Evolutionary conservation across 345 rosid genomes (phyloP).

Genomic region (Theobroma cacao): DNA sequence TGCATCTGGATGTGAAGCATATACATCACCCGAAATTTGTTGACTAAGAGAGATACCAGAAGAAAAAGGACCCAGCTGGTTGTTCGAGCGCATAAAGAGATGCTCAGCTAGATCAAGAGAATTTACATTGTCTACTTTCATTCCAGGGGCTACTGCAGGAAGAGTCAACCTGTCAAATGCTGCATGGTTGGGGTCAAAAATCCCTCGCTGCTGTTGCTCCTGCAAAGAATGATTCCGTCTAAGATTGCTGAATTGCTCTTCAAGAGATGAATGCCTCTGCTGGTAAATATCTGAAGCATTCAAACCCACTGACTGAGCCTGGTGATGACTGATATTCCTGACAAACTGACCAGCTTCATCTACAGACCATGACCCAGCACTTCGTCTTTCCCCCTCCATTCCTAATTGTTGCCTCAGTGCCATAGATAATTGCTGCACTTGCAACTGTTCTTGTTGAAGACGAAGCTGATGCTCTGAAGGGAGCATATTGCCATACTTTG

Average conservation of each 20-base stretch:
- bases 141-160: constrained; percentile 19
- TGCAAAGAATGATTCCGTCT: constrained; percentile 24
- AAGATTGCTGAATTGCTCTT: constrained; percentile 26
- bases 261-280: constrained; percentile 25
- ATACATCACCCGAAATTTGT: constrained; percentile 20
- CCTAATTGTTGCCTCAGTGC: constrained; percentile 33
- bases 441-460: constrained; percentile 35
- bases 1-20: constrained; percentile 26
- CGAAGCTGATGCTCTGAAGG: constrained; percentile 33
- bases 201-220: constrained; percentile 29
- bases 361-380: constrained; percentile 19
- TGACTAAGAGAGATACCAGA: constrained; percentile 17
- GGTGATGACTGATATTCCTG: constrained; percentile 19
- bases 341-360: constrained; percentile 30
- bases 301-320: constrained; percentile 28
- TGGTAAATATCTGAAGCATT: constrained; percentile 28
- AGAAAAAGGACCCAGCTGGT: constrained; percentile 23
- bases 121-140: constrained; percentile 27
- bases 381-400: constrained; percentile 28
- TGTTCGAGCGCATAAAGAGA: constrained; percentile 20
- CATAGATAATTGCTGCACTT: constrained; percentile 33
- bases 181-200: constrained; percentile 26
- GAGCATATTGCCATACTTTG: constrained; percentile 27
- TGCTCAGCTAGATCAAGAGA: constrained; percentile 22
- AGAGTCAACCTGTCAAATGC: constrained; percentile 26